phyloP scores from a whole-genome alignment of 2,329 filamentous ascomycete genomes.

The Sodiomyces alkalinus region DNA sequence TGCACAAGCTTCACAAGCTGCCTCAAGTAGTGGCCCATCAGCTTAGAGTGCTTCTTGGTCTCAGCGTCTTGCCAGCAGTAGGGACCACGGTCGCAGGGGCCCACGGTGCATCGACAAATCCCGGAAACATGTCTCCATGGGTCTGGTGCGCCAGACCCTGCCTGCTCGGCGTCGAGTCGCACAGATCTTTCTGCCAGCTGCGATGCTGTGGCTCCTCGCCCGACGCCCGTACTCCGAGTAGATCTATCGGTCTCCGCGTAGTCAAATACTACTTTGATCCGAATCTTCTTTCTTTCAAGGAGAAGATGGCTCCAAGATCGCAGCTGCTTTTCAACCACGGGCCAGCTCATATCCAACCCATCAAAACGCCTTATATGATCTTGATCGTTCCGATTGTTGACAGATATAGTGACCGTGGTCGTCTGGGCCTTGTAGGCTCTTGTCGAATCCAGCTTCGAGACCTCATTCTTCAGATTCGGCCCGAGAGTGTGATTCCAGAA shows the following conservation, averaged over 20 bases:
- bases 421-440: not conserved
- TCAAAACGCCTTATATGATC: constrained; percentile 1
- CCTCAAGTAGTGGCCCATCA: constrained; percentile 1
- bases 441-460: constrained; percentile 1
- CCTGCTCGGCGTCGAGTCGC: constrained; percentile 8
- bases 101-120: not conserved
- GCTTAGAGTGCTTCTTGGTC: constrained; percentile 3
- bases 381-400: not conserved
- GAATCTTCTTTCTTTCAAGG: constrained; percentile 1
- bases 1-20: constrained; percentile 3
- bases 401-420: constrained; percentile 1
- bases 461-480: not conserved
- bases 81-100: constrained; percentile 1
- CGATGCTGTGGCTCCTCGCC: not conserved
- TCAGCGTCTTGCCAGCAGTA: constrained; percentile 3
- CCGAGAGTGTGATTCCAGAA: constrained; percentile 1
- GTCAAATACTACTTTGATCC: constrained; percentile 1
- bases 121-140: not conserved
- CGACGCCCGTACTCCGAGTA: not conserved
- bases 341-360: not conserved
- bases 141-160: not conserved
- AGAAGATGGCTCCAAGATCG: not conserved
- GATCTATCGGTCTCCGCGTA: constrained; percentile 1
- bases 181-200: constrained; percentile 4
- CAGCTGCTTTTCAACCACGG: not conserved